phyloP scores from a whole-genome alignment of 805 yeast species.

The Metschnikowia borealis region DNA sequence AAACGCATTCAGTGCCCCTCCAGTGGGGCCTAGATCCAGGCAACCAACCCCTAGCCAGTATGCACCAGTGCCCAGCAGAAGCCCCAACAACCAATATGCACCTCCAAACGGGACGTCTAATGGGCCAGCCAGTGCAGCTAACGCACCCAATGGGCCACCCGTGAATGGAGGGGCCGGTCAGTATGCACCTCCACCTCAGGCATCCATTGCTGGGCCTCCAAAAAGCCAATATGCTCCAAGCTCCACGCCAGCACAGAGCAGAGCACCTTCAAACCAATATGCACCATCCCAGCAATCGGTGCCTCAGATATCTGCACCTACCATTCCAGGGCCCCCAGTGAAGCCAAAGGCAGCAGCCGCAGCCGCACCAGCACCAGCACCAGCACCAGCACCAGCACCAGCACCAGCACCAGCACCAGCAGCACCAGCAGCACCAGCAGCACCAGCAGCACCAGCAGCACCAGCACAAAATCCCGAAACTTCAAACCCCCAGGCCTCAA shows the following conservation, averaged over 20 bases:
- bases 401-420: constrained; percentile 17
- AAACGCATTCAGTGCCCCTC: neutral
- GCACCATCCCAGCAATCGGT: neutral
- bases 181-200: constrained; percentile 24
- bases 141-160: constrained; percentile 21
- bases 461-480: neutral
- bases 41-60: constrained; percentile 6
- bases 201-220: neutral
- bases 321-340: constrained; percentile 4
- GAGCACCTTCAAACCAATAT: neutral
- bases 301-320: neutral
- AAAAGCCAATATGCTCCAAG: constrained; percentile 34
- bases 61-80: constrained; percentile 1
- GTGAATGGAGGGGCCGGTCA: constrained; percentile 23
- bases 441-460: constrained; percentile 10
- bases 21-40: neutral
- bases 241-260: neutral
- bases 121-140: constrained; percentile 9
- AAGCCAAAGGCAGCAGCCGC: neutral
- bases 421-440: constrained; percentile 14
- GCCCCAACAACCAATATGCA: neutral
- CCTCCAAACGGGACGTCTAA: neutral
- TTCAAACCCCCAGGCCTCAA: neutral
- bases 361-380: constrained; percentile 11
- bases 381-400: constrained; percentile 19